Conservation (phyloP, 169 alveolate genomes). For the Plasmodium yoelii region DNA sequence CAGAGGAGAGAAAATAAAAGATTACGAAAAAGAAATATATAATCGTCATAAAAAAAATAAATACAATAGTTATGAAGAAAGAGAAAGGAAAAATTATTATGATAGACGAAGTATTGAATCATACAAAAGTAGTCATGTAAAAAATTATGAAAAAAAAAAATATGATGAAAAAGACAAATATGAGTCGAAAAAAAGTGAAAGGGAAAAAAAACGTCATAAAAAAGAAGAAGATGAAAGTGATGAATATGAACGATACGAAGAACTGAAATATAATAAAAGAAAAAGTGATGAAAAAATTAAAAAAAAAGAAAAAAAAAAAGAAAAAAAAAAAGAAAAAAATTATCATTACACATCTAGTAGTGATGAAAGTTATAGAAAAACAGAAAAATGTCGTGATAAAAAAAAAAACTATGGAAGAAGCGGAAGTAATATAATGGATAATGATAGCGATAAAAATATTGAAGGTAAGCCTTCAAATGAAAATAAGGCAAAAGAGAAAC, state of each 20-base stretch:
- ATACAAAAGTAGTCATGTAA: constrained; percentile 32
- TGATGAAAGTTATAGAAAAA: constrained; percentile 1
- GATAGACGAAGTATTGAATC: constrained; percentile 14
- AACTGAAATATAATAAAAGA: background rate
- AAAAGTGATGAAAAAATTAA: background rate
- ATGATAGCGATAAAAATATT: background rate
- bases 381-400: background rate
- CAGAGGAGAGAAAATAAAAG: constrained; percentile 6
- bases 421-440: background rate
- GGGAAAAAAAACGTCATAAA: constrained; percentile 12
- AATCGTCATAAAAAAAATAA: background rate
- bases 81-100: constrained; percentile 27
- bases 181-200: constrained; percentile 20
- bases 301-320: background rate
- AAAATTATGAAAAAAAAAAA: constrained; percentile 18
- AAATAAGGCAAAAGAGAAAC: background rate
- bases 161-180: constrained; percentile 35
- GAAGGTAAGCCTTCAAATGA: background rate
- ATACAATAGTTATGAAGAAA: constrained; percentile 1
- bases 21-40: constrained; percentile 3
- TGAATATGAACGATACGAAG: constrained; percentile 7
- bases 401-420: background rate
- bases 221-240: background rate
- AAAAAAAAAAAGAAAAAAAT: background rate
- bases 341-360: background rate